Conservation (phyloP, 805 yeast genomes). For the Nakazawaea holstii region DNA sequence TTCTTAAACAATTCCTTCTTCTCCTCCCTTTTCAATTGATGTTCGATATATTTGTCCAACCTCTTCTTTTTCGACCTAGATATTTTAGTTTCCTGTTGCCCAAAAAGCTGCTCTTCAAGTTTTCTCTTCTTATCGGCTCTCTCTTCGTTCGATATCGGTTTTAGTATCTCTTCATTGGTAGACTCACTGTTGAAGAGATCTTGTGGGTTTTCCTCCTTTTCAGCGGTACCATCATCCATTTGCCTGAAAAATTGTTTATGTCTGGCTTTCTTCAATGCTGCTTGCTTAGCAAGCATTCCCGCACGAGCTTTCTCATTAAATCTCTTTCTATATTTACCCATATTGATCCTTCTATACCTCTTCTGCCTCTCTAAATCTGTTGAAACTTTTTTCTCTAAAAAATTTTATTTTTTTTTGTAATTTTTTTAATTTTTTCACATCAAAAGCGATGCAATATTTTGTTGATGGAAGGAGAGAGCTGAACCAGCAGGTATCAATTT, state of each 20-base stretch:
- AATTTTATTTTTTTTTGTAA: not conserved
- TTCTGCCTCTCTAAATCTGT: not conserved
- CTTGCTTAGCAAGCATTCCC: slow-evolving; percentile 78
- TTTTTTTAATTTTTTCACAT: not conserved
- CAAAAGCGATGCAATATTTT: slow-evolving; percentile 5
- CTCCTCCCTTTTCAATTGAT: slow-evolving; percentile 84
- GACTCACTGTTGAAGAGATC: slow-evolving; percentile 26
- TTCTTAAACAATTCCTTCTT: slow-evolving; percentile 72
- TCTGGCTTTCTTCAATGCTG: slow-evolving; percentile 58
- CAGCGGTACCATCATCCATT: slow-evolving; percentile 32
- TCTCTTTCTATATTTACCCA: slow-evolving; percentile 80
- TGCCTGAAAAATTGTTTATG: slow-evolving; percentile 63
- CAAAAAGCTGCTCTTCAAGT: slow-evolving; percentile 50
- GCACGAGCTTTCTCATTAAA: slow-evolving; percentile 83
- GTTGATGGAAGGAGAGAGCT: not conserved
- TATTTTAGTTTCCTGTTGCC: slow-evolving; percentile 62
- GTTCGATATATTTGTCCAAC: slow-evolving; percentile 87
- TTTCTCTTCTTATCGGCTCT: slow-evolving; percentile 59
- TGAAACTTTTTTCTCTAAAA: not conserved
- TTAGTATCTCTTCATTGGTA: slow-evolving; percentile 54
- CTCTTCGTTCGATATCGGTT: slow-evolving; percentile 63
- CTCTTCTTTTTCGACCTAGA: slow-evolving; percentile 70
- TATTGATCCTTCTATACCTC: slow-evolving; percentile 18
- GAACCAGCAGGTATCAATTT: too few relatives aligned
- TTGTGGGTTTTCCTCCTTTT: slow-evolving; percentile 11